Evolutionary conservation across 805 yeast species (phyloP), one percentile per base, ranked within the genome.

Genomic region (Jamesozyma hellenica): DNA sequence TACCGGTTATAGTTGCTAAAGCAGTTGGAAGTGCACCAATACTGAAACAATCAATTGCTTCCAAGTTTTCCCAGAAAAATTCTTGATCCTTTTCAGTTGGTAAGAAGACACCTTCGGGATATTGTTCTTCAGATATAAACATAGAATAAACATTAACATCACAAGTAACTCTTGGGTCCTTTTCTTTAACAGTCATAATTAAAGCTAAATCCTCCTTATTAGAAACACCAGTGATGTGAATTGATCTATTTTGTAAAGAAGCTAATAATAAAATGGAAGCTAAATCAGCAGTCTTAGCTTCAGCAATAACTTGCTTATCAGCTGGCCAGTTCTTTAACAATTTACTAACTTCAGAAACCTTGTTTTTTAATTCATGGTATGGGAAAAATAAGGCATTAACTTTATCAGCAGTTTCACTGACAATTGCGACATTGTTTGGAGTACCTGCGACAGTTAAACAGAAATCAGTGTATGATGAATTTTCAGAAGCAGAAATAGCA

Each of bases 221-320:
- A 32, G 83, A 76, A 38, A 90, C 92, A 49, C 83, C 87, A 41
- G 95, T 84, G 52, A 90, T 79, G 63, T 90, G 97, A 48, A 90
- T 81, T 31, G 86, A 69, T 55, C 94, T 75, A 65, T 68, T 74
- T 70, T 84, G 87, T 58, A 90, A 72, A 21, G 95, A 82, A 33
- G 96, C 95, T 64, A 90, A 70, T 55, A 90, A 72, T 59, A 90
- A 68, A 34, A 88, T 81, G 3, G 95, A 83, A n/a, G 97, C 97
- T 55, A 90, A 70, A 55, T 86, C 90, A 30, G 96, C 83, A 19
- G 90, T 79, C 60, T 76, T 79, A 36, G 97, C 96, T 64, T 90
- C 96, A 32, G 96, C 86, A 47, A 88, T 72, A 44, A 90, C 81
- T 43, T 92, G 90, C 67, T 86, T 87, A 53, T 64, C 64, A 38